Conservation (phyloP, 2,329 filamentous ascomycete species). For the Penicillium occitanis region DNA sequence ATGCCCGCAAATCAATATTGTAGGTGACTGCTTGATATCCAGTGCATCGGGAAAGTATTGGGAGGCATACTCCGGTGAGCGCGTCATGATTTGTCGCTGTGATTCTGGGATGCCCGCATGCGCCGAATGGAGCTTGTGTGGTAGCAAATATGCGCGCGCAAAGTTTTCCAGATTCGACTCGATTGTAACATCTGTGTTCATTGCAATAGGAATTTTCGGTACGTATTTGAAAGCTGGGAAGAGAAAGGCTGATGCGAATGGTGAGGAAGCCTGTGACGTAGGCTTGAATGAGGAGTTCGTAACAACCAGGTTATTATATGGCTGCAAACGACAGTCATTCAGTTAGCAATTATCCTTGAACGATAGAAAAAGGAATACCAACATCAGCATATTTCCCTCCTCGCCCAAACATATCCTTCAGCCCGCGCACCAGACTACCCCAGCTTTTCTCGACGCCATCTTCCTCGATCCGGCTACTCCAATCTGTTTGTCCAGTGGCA, state of each 20-base stretch:
- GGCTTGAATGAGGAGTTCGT: conserved; percentile 74
- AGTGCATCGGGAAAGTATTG: conserved; percentile 57
- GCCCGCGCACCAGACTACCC: conserved; percentile 57
- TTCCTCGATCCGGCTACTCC: conserved; percentile 81
- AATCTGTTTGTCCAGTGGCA: conserved; percentile 76
- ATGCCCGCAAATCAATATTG: conserved; percentile 83
- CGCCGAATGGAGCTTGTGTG: conserved; percentile 34
- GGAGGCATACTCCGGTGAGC: conserved; percentile 51
- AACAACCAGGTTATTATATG: conserved; percentile 77
- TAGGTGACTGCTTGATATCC: conserved; percentile 59
- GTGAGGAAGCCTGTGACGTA: conserved; percentile 31
- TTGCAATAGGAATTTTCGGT: conserved; percentile 62
- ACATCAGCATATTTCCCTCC: conserved; percentile 66
- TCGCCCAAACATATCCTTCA: conserved; percentile 67
- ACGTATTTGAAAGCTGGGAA: conserved; percentile 83
- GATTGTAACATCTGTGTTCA: conserved; percentile 37
- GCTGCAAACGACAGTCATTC: conserved; percentile 51
- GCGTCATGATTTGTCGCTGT: conserved; percentile 33
- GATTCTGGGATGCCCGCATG: conserved; percentile 33
- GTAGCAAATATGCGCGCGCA: conserved; percentile 43
- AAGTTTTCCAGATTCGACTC: conserved; percentile 45
- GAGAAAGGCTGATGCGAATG: conserved; percentile 64
- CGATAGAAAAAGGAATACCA: conserved; percentile 21
- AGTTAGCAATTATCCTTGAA: conserved; percentile 10
- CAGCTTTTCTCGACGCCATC: conserved; percentile 58